Evolutionary conservation across 2,329 filamentous ascomycete species (phyloP), one percentile per base, ranked within the genome.

Genomic region (Aureobasidium sp.): DNA sequence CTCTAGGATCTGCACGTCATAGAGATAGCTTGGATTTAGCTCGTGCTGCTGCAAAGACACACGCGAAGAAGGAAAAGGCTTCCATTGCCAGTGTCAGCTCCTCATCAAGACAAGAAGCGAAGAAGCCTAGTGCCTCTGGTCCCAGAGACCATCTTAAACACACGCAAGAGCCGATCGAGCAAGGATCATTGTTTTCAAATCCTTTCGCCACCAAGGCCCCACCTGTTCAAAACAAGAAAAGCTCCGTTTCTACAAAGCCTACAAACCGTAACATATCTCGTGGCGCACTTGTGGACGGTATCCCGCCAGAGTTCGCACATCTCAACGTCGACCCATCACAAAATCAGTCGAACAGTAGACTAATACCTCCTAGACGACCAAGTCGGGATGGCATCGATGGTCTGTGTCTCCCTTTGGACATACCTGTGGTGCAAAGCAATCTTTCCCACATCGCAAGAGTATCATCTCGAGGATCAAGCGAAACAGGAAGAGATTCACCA

Each of bases 241-340:
- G 29, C 15, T 23, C 17, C 36, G 15, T 29, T 58, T 6, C 23
- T 10, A n/a, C 32, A 20, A 58, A 48, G 15, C 4, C 55, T 10
- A 34, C 46, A 26, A 36, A 23, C 8, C 46, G 46, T 17, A 56
- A 26, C 41, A 57, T 32, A 34, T 50, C 41, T 42, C 17, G 17
- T 17, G 36, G 44, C 26, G 44, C 29, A 26, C 34, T 20, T 27
- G 6, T 50, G 34, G 36, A 36, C 4, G 57, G 46, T 51, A 62
- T 64, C 4, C 72, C 73, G 26, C 74, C 74, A 8, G 74, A 76
- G 57, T 69, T 76, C 23, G 74, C 74, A 0, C 65, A 87, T 86
- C 66, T 89, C 82, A 72, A 74, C 53, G 69, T 88, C 78, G 78
- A 90, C 83, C 70, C 75, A 84, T 80, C 81, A 2, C 71, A 82